Evolutionary conservation across 129 eudicot species (phyloP).

Genomic region (Logfia minima): DNA sequence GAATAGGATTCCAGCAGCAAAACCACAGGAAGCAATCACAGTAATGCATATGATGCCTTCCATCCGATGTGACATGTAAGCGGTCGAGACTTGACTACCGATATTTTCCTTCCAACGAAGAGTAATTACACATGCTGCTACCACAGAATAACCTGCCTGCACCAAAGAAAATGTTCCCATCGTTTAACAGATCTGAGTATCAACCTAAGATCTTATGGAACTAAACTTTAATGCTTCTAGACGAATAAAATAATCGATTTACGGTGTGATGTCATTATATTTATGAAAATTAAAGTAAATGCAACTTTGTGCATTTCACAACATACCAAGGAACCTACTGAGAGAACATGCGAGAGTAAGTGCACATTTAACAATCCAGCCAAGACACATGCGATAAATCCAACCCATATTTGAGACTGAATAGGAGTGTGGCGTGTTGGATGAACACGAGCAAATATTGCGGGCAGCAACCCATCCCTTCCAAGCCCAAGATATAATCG

Average conservation of each 20-base stretch:
- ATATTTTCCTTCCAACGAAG: conserved; percentile 72
- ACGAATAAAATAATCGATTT: neutral
- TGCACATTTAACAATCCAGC: conserved; percentile 80
- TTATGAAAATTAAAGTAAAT: neutral
- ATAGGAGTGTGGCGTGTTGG: conserved; percentile 86
- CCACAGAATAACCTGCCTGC: conserved; percentile 98
- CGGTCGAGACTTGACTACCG: conserved; percentile 33
- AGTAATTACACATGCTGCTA: conserved; percentile 87
- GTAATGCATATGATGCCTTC: conserved; percentile 75
- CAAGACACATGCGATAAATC: conserved; percentile 71
- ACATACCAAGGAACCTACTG: conserved; percentile 91
- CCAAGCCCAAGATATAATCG: conserved; percentile 96
- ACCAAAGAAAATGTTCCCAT: conserved; percentile 26
- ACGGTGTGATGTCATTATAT: neutral
- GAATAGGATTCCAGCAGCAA: conserved; percentile 67
- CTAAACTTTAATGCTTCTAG: neutral
- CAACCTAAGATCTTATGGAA: neutral
- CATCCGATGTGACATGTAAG: conserved; percentile 47
- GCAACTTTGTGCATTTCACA: neutral
- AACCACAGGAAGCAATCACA: conserved; percentile 68
- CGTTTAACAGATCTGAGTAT: neutral
- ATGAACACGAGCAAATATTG: conserved; percentile 77
- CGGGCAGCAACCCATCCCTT: conserved; percentile 90
- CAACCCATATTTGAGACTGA: conserved; percentile 97
- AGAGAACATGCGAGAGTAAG: conserved; percentile 92